Evolutionary conservation across 257 asterid genomes (phyloP).

Genomic region (Solanum tacnaense): DNA sequence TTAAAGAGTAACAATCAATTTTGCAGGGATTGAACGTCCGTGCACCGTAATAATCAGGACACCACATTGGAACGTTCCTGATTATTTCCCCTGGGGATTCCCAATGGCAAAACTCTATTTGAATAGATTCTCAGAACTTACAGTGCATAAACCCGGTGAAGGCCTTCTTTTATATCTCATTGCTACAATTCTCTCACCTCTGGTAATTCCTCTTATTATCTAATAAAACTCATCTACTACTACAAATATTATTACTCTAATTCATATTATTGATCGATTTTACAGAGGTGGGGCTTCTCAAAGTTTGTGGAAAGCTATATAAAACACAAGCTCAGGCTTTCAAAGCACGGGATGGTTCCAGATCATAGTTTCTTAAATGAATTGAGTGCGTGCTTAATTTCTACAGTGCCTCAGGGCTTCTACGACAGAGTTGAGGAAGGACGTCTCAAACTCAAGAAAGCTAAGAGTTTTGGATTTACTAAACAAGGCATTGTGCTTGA

Average conservation of each 20-base stretch:
- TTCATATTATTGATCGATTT: not conserved
- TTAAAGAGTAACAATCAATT: not conserved
- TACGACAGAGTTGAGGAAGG: constrained; percentile 37
- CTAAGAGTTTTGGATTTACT: constrained; percentile 17
- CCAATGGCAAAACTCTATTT: constrained; percentile 22
- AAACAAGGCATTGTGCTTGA: constrained; percentile 26
- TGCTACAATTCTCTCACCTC: constrained; percentile 31
- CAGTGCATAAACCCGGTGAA: constrained; percentile 41
- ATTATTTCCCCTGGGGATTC: constrained; percentile 33
- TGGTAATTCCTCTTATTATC: constrained; percentile 15
- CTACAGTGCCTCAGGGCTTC: constrained; percentile 35
- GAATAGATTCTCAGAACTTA: constrained; percentile 38
- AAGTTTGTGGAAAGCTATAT: constrained; percentile 29
- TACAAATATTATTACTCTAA: too few relatives aligned
- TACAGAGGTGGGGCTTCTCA: constrained; percentile 39
- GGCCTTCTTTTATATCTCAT: constrained; percentile 24
- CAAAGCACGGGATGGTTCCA: constrained; percentile 29
- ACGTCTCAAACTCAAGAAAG: constrained; percentile 32
- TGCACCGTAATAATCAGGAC: constrained; percentile 39
- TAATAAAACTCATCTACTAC: not conserved
- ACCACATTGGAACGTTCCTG: constrained; percentile 41
- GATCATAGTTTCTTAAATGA: constrained; percentile 31
- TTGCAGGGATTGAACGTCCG: constrained; percentile 30
- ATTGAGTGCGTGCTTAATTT: constrained; percentile 15
- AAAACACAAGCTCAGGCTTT: constrained; percentile 19